Evolutionary conservation across 495 filamentous ascomycete genomes (phyloP), one percentile per base, ranked within the genome.

Genomic region (Parmelia sp.): DNA sequence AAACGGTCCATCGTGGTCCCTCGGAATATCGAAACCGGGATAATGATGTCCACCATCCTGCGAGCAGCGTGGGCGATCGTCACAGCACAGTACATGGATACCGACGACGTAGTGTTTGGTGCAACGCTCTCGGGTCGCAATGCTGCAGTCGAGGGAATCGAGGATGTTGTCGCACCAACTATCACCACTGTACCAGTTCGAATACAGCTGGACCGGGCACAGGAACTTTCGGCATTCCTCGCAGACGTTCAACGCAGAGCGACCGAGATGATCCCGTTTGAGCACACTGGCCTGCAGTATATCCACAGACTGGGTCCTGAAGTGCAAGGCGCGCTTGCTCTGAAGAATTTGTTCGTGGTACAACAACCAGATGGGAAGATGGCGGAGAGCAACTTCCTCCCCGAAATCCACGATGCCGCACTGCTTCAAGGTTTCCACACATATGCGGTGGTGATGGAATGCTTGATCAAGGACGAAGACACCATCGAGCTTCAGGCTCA

Each of bases 111-210:
- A 15, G 60, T 75, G 0, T 78, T 76, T 64, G 76, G 74, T 17
- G 63, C 69, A 7, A 75, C 72, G 3, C 56, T 75, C 0, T 62
- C 72, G 8, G 79, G 79, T 8, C 66, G 80, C 21, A 69, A 74
- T 36, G 74, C 73, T n/a, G 53, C 74, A 17, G 58, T 79, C 5
- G 31, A 69, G 2, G 76, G 71, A 0, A 73, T 75, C 49, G 73
- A 66, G 12, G 45, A 70, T 19, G 68, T 82, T 12, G 66, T 70
- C 29, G 78, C 71, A 14, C 79, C 80, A 21, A 79, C 77, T 0
- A 74, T 81, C 58, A 71, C 77, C 25, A 78, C 76, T 2, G 73
- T 86, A 25, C 86, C 86, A 0, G 64, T 85, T 6, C 75, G 82
- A 2, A 71, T 85, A 11, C 57, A 47, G 14, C 31, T 74, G 33